A percentile compares a stretch with the other conserved stretches of the same genome.
phyloP scores from a whole-genome alignment of 805 yeast genomes.

The Saturnispora serradocipensis region DNA sequence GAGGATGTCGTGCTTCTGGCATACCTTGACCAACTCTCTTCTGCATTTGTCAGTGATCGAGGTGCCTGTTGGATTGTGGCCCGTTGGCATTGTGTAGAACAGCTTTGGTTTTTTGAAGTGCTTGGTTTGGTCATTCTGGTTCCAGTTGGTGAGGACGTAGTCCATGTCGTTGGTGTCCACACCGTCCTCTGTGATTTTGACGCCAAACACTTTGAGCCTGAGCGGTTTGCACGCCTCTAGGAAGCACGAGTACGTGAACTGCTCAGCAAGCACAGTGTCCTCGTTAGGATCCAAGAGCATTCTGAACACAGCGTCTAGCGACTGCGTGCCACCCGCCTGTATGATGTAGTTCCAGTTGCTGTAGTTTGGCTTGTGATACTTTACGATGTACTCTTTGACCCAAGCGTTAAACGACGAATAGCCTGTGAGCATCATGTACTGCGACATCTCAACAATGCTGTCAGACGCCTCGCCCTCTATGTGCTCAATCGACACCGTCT shows the following conservation, averaged over 20 bases:
- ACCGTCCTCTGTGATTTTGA: conserved; percentile 73
- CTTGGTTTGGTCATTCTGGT: conserved; percentile 33
- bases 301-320: conserved; percentile 77
- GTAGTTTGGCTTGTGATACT: conserved; percentile 37
- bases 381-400: conserved; percentile 33
- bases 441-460: conserved; percentile 38
- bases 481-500: conserved; percentile 31
- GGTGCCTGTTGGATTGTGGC: conserved; percentile 81
- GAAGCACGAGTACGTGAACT: conserved; percentile 75
- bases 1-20: conserved; percentile 58
- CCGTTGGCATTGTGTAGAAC: conserved; percentile 66
- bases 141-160: conserved; percentile 58
- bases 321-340: conserved; percentile 82
- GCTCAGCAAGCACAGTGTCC: conserved; percentile 78
- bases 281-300: conserved; percentile 62
- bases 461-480: conserved; percentile 14
- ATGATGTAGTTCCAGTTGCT: conserved; percentile 61
- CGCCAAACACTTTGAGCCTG: conserved; percentile 61
- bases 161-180: conserved; percentile 65
- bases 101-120: conserved; percentile 39
- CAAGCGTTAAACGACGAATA: conserved; percentile 34
- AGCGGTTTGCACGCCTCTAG: conserved; percentile 71
- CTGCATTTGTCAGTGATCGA: conserved; percentile 52
- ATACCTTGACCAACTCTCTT: conserved; percentile 45
- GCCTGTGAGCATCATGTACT: conserved; percentile 44